Evolutionary conservation across 208 protist genomes (phyloP).

Genomic region (Trypanosoma melophagium): DNA sequence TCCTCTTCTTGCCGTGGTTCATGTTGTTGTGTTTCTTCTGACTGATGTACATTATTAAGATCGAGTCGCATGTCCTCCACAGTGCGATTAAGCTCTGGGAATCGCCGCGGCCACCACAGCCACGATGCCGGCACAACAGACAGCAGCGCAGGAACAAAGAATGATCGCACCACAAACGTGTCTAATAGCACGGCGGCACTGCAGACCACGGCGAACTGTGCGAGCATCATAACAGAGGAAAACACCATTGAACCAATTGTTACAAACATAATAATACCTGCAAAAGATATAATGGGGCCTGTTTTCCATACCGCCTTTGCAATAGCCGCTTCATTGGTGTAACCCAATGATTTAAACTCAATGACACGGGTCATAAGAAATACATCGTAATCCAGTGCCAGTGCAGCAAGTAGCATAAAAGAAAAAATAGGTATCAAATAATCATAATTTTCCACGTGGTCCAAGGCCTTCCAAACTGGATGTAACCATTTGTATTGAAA

Average conservation of each 20-base stretch:
- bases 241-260: constrained; percentile 32
- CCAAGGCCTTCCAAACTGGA: constrained; percentile 17
- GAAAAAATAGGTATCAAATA: constrained; percentile 33
- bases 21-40: too few relatives aligned
- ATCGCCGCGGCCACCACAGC: constrained; percentile 30
- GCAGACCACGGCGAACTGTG: constrained; percentile 36
- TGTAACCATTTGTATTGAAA: constrained; percentile 38
- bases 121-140: background rate
- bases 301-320: constrained; percentile 32
- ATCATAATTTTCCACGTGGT: constrained; percentile 25
- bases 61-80: constrained; percentile 19
- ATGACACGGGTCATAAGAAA: constrained; percentile 38
- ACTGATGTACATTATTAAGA: background rate
- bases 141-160: constrained; percentile 36
- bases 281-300: constrained; percentile 32
- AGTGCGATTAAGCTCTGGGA: constrained; percentile 20
- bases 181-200: constrained; percentile 29
- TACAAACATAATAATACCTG: constrained; percentile 42
- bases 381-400: constrained; percentile 43
- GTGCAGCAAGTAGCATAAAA: constrained; percentile 29
- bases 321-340: constrained; percentile 34
- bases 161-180: constrained; percentile 38
- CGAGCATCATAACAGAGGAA: constrained; percentile 31
- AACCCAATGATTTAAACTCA: constrained; percentile 31
- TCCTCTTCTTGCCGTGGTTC: too few relatives aligned